Evolutionary conservation across 305 asterid genomes (phyloP).

Genomic region (Fraxinus floribunda): DNA sequence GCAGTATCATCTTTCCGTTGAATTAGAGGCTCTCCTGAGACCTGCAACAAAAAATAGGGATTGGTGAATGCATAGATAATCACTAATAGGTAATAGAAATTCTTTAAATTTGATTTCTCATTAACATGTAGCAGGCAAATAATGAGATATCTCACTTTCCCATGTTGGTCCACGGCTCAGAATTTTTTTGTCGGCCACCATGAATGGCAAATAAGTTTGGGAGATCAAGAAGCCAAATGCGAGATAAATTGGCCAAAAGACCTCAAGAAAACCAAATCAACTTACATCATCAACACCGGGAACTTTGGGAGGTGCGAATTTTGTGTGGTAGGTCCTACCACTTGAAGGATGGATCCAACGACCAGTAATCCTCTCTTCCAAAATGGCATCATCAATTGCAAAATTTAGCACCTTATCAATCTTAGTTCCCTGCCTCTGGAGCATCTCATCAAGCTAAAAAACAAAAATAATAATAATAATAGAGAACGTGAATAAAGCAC

Average conservation of each 20-base stretch:
- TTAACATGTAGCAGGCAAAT: background rate
- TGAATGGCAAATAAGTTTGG: background rate
- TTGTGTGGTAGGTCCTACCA: conserved; percentile 75
- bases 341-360: conserved; percentile 95
- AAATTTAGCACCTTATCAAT: conserved; percentile 87
- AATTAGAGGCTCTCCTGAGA: conserved; percentile 78
- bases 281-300: conserved; percentile 68
- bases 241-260: background rate
- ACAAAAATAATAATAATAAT: background rate
- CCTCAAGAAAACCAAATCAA: background rate
- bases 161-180: background rate
- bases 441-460: conserved; percentile 88
- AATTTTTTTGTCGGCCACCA: background rate
- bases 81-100: background rate
- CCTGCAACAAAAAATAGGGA: conserved; percentile 37
- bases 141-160: background rate
- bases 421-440: conserved; percentile 69
- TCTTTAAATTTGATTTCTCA: background rate
- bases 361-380: conserved; percentile 86
- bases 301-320: conserved; percentile 75
- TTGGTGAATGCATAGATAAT: background rate
- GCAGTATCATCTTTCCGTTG: conserved; percentile 90
- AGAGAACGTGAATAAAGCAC: background rate
- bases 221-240: background rate
- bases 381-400: conserved; percentile 71